Conservation (phyloP, 345 rosid species). For the Salix caprea region DNA sequence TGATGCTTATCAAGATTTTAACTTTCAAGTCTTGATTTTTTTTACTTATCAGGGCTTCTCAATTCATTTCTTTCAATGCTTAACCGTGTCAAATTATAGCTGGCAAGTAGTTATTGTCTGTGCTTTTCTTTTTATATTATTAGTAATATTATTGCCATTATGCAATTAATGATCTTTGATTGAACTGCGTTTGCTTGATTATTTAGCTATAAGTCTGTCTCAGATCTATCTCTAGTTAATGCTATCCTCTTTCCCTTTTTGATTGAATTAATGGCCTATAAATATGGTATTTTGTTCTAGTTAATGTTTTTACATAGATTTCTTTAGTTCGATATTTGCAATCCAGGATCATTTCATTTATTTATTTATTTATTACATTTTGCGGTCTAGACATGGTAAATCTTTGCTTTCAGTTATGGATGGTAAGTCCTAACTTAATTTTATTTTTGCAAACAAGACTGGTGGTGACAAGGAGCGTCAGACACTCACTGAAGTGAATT, state of each 20-base stretch:
- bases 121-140: neutral
- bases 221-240: neutral
- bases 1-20: neutral
- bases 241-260: neutral
- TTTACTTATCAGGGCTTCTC: neutral
- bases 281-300: neutral
- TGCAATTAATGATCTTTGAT: neutral
- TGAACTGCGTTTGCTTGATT: neutral
- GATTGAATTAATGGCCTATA: neutral
- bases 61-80: neutral
- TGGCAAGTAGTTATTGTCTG: neutral
- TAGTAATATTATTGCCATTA: neutral
- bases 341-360: neutral
- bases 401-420: neutral
- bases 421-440: neutral
- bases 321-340: neutral
- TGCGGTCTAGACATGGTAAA: neutral
- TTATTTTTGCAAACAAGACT: neutral
- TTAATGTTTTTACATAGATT: neutral
- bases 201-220: neutral
- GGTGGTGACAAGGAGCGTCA: neutral
- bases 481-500: neutral
- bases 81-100: neutral
- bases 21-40: neutral
- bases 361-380: neutral